A percentile compares a stretch with the other conserved stretches of the same genome.
Evolutionary conservation across 2,329 filamentous ascomycete genomes (phyloP).

Genomic region (Catunica adiposa): DNA sequence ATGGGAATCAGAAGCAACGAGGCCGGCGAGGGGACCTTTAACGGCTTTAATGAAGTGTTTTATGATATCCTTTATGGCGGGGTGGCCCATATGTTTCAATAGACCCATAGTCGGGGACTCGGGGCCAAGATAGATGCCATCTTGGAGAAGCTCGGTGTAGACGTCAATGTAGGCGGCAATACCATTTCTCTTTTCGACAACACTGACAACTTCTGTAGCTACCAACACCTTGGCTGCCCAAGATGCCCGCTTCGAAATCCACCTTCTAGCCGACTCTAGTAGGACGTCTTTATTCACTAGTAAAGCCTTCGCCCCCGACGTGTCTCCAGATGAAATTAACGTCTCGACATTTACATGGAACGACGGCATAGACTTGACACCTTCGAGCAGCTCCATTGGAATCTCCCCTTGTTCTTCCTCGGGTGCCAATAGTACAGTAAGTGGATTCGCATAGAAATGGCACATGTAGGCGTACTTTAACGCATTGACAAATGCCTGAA

Average conservation of each 20-base stretch:
- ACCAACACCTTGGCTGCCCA: constrained; percentile 8
- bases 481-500: constrained; percentile 54
- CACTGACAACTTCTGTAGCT: constrained; percentile 7
- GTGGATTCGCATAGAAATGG: constrained; percentile 64
- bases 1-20: constrained; percentile 20
- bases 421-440: constrained; percentile 43
- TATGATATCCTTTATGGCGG: constrained; percentile 29
- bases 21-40: constrained; percentile 22
- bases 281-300: constrained; percentile 6
- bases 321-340: constrained; percentile 6
- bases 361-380: constrained; percentile 50
- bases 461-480: constrained; percentile 76
- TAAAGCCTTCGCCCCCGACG: not conserved
- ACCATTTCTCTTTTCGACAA: constrained; percentile 7
- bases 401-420: constrained; percentile 23
- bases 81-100: constrained; percentile 43
- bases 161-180: constrained; percentile 7
- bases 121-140: constrained; percentile 36
- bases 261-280: not conserved
- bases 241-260: not conserved
- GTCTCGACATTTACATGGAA: constrained; percentile 31
- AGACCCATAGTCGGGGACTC: constrained; percentile 37
- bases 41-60: constrained; percentile 25
- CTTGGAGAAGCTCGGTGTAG: constrained; percentile 44
- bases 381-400: constrained; percentile 46